Conservation (phyloP, 2,329 filamentous ascomycete species). For the Mycocentrospora acerina region DNA sequence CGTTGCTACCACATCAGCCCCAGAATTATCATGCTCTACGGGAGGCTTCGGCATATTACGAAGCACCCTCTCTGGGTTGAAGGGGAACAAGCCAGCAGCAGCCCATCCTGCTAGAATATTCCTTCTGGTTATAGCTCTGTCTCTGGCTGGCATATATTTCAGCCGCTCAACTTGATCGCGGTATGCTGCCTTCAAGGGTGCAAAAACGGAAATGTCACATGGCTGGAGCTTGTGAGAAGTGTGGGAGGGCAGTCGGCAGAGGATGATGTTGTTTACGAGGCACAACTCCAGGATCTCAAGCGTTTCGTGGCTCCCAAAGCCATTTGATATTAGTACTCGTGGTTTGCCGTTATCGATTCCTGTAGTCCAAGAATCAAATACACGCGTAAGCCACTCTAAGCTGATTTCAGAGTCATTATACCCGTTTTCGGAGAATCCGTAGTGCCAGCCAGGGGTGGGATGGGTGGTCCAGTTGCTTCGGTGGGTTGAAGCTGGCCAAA, state of each 20-base stretch:
- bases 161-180: constrained; percentile 11
- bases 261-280: constrained; percentile 29
- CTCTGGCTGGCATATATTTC: constrained; percentile 18
- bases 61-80: constrained; percentile 26
- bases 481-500: too few relatives aligned
- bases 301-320: constrained; percentile 40
- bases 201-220: constrained; percentile 11
- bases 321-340: constrained; percentile 38
- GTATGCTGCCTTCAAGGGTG: constrained; percentile 13
- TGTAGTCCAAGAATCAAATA: constrained; percentile 41
- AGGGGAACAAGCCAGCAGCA: constrained; percentile 22
- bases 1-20: not conserved
- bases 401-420: constrained; percentile 37
- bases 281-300: constrained; percentile 38
- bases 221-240: constrained; percentile 17
- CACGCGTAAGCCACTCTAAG: constrained; percentile 37
- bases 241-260: constrained; percentile 11
- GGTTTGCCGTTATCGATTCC: constrained; percentile 29
- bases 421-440: too few relatives aligned
- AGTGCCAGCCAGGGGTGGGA: too few relatives aligned
- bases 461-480: too few relatives aligned
- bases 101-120: constrained; percentile 29
- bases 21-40: constrained; percentile 13
- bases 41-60: constrained; percentile 24
- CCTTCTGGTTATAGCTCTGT: constrained; percentile 16